phyloP scores from a whole-genome alignment of 31 red algal species.

The Porphyra umbilicalis region DNA sequence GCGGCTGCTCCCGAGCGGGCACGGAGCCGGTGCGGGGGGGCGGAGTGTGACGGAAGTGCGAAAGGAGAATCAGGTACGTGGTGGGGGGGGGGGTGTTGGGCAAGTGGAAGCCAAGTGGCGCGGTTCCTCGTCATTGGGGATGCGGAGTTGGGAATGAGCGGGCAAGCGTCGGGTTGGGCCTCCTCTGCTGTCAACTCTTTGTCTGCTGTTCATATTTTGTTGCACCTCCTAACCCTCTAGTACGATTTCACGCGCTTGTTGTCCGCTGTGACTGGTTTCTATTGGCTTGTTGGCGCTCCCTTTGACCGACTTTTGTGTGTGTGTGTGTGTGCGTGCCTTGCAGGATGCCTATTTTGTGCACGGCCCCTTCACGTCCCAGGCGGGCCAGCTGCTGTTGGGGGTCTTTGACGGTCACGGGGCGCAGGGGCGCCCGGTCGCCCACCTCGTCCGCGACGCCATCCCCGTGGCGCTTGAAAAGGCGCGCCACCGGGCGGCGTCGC shows the following conservation, averaged over 20 bases:
- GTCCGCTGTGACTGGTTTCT: no score
- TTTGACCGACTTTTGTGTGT: background rate
- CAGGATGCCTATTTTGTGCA: slow-evolving; percentile 40
- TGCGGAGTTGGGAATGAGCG: no score
- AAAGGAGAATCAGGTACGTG: slow-evolving; percentile 68
- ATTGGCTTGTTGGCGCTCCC: background rate
- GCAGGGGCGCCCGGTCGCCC: slow-evolving; percentile 53
- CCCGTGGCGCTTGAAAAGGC: slow-evolving; percentile 4
- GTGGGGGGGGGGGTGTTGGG: background rate
- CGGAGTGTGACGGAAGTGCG: slow-evolving; percentile 39
- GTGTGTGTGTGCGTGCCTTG: background rate
- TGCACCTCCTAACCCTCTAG: no score
- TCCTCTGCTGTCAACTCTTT: background rate
- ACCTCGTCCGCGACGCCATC: slow-evolving; percentile 49
- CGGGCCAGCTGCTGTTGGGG: slow-evolving; percentile 46
- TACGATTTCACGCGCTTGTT: no score
- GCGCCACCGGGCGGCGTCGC: background rate
- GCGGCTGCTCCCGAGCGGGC: slow-evolving; percentile 32
- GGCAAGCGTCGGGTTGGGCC: no score
- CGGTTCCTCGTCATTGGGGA: no score
- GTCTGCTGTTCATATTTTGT: no score
- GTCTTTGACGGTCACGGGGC: slow-evolving; percentile 80
- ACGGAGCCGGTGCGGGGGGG: slow-evolving; percentile 56
- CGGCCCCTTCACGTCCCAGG: slow-evolving; percentile 22
- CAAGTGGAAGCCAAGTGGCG: background rate